Conservation (phyloP, 352 stramenopile genomes). For the Globisporangium yorkense region DNA sequence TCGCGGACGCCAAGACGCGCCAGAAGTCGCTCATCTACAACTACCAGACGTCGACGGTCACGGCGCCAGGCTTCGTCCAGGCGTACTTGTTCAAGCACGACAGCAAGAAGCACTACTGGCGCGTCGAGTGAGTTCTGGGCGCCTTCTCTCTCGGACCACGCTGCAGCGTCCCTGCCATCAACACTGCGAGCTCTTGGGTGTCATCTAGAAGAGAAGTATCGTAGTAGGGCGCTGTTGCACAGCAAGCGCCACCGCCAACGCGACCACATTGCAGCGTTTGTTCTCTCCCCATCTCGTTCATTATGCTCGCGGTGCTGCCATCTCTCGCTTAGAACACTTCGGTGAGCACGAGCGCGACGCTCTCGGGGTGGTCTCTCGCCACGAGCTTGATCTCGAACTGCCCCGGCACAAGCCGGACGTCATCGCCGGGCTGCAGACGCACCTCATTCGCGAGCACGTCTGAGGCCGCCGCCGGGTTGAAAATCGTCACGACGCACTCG, state of each 20-base stretch:
- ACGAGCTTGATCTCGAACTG: constrained; percentile 3
- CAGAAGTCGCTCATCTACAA: constrained; percentile 66
- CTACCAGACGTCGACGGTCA: constrained; percentile 56
- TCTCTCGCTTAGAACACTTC: constrained; percentile 7
- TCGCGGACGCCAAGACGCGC: constrained; percentile 30
- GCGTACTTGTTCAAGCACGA: constrained; percentile 70
- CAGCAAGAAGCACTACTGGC: constrained; percentile 38
- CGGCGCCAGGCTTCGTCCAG: constrained; percentile 54
- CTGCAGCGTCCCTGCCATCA: too few species aligned
- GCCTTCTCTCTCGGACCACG: neutral
- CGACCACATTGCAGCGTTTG: neutral
- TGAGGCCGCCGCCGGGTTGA: neutral
- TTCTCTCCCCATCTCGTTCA: neutral
- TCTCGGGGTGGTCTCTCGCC: constrained; percentile 3
- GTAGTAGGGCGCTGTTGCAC: neutral
- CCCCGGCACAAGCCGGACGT: constrained; percentile 1
- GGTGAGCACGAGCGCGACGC: constrained; percentile 3
- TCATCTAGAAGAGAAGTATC: neutral
- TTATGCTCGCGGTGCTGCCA: neutral
- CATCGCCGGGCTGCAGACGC: constrained; percentile 6
- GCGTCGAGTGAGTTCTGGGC: constrained; percentile 12
- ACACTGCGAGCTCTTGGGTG: too few species aligned
- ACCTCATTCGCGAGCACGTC: constrained; percentile 5
- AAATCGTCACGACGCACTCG: constrained; percentile 20
- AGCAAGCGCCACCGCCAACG: neutral